These are phyloP conservation scores for Onygenales sp. DNA, from an alignment of 2,329 filamentous ascomycete species.

Conservation along the genomic window DNA sequence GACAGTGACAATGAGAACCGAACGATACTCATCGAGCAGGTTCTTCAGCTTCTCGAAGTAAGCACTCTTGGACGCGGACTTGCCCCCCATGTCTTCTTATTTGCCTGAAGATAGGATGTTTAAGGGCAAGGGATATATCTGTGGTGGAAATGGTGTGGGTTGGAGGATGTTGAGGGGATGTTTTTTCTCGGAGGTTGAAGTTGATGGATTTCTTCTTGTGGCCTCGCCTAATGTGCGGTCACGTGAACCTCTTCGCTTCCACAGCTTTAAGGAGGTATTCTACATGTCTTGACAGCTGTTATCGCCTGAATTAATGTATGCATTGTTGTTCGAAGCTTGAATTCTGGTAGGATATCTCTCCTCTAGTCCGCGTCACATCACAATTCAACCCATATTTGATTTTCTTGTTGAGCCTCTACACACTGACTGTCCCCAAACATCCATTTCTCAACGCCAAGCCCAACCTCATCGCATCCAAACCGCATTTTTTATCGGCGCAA, in stretches of 20 bases:
- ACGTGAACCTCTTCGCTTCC: not conserved
- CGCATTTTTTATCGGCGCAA: not conserved
- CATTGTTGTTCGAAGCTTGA: too few relatives aligned
- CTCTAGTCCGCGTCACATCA: too few relatives aligned
- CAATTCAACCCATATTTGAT: too few relatives aligned
- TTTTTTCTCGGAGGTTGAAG: not conserved
- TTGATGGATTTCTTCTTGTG: conserved; percentile 21
- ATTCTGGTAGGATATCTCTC: too few relatives aligned
- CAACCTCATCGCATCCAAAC: not conserved
- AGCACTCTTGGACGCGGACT: conserved; percentile 80
- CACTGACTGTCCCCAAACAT: not conserved
- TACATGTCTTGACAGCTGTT: not conserved
- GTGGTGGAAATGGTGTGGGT: conserved; percentile 7
- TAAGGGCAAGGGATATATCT: conserved; percentile 68
- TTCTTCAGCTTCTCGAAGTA: conserved; percentile 99
- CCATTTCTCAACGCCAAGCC: not conserved
- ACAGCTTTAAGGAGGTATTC: not conserved
- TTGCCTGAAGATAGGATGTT: conserved; percentile 89
- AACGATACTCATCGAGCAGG: conserved; percentile 92
- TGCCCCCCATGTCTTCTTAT: conserved; percentile 99
- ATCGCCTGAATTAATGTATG: not conserved
- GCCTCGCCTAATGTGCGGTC: conserved; percentile 25
- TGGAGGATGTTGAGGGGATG: too few relatives aligned
- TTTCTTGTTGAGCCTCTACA: too few relatives aligned
- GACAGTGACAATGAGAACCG: conserved; percentile 93